These are phyloP conservation scores for Teratosphaeria destructans DNA, from an alignment of 2,329 filamentous ascomycete species.

Conservation along the genomic window DNA sequence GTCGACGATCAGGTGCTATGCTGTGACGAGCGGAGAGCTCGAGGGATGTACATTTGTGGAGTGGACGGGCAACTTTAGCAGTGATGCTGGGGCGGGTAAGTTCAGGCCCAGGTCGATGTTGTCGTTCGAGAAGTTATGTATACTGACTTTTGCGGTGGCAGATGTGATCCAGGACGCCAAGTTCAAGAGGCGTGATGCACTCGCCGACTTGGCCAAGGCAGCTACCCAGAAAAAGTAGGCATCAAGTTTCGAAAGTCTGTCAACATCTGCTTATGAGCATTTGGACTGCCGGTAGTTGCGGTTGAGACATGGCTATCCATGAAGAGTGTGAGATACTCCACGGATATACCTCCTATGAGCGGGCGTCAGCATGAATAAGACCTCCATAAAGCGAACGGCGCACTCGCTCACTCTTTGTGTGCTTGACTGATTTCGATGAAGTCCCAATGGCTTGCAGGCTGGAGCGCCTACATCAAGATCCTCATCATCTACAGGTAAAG, in stretches of 20 bases:
- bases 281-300: not conserved
- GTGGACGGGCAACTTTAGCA: conserved; percentile 61
- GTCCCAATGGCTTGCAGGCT: too few relatives aligned
- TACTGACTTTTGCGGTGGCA: conserved; percentile 20
- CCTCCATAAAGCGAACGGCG: not conserved
- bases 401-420: not conserved
- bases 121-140: not conserved
- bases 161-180: conserved; percentile 65
- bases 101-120: conserved; percentile 5
- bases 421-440: not conserved
- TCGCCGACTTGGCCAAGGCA: conserved; percentile 50
- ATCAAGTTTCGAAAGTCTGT: not conserved
- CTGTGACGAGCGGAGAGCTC: conserved; percentile 55
- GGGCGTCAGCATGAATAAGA: not conserved
- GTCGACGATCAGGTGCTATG: conserved; percentile 55
- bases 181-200: conserved; percentile 64
- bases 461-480: too few relatives aligned
- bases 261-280: not conserved
- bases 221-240: conserved; percentile 23
- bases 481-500: not conserved
- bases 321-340: not conserved
- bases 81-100: conserved; percentile 58
- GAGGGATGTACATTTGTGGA: conserved; percentile 57
- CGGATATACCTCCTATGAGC: not conserved
- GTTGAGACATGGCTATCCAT: not conserved